Base-by-base conservation (phyloP, 768 basidiomycete genomes). In the Chalciporus chontae region DNA sequence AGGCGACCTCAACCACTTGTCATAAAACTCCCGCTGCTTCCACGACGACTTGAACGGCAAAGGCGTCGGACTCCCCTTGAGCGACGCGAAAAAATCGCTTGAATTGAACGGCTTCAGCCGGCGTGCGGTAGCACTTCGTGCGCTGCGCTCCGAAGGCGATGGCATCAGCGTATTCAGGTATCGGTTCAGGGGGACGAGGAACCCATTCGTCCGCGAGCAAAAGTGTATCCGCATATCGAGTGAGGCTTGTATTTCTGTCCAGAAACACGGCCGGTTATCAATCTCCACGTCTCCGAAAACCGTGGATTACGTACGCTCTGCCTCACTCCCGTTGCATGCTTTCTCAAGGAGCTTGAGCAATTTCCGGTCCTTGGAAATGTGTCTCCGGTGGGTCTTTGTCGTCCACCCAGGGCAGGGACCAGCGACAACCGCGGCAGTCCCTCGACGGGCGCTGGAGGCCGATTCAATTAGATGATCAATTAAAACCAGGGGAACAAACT, bases 101-200 rank as follows among this genome's bases (percentile, higher is more conserved):
- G 78, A 69, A 60, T 78, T 87, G 66, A 93, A 94, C 3, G 87
- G 77, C 56, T 82, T 87, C 40, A 90, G 72, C 10, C 82, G 75
- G 21, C 74, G 69, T 7, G 58, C 40, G 10, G 17, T 8, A 54
- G 45, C 63, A 57, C 32, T 64, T 50, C 13, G n/a, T 2, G 54
- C 48, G 41, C 64, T 57, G 14, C 71, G 59, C 27, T 77, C 82
- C 8, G 73, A 68, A 6, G 82, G 85, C 17, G 82, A 77, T 50
- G 90, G 90, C 65, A 94, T 90, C 42, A 94, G 77, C 1, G 86
- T 85, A 52, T 89, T 87, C 37, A 97, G 83, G 73, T 97, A 97
- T 56, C 94, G 81, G 58, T 94, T 85, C 5, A 98, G 77, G 0
- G 95, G 95, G 3, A 90, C 85, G 18, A 97, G 79, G 53, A 98